Evolutionary conservation across 1,284 basidiomycete genomes (phyloP).

Genomic region (Cutaneotrichosporon cutaneum): DNA sequence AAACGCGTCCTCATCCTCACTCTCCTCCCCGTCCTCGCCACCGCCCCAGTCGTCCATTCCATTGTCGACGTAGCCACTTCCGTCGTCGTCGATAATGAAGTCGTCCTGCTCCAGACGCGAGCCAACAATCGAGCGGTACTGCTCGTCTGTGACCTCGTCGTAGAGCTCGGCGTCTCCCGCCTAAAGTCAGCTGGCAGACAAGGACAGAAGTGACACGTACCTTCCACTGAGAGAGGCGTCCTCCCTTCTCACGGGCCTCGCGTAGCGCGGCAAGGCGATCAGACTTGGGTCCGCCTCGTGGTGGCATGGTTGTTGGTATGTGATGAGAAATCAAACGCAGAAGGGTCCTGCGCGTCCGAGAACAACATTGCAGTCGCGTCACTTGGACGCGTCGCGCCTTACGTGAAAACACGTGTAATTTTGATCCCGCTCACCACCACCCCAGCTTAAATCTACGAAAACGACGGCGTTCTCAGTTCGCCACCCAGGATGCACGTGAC

Average conservation of each 20-base stretch:
- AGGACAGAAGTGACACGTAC: slow-evolving; percentile 36
- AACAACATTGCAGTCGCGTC: slow-evolving; percentile 2
- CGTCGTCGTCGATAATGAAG: slow-evolving; percentile 90
- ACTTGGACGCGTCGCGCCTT: background rate
- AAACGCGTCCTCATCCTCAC: slow-evolving; percentile 52
- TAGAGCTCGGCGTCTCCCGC: slow-evolving; percentile 72
- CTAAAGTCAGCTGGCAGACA: slow-evolving; percentile 25
- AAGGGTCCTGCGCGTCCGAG: background rate
- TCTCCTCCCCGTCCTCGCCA: slow-evolving; percentile 51
- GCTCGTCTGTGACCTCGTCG: slow-evolving; percentile 88
- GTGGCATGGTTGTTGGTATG: slow-evolving; percentile 7
- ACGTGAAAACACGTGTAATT: background rate
- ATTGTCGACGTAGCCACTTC: slow-evolving; percentile 89
- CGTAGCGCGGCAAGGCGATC: slow-evolving; percentile 53
- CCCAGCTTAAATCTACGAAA: background rate
- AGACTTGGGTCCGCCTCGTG: slow-evolving; percentile 13
- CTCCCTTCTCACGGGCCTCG: slow-evolving; percentile 54
- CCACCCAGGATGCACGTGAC: background rate
- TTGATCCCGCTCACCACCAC: background rate
- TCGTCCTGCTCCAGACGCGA: slow-evolving; percentile 85
- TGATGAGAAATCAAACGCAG: background rate
- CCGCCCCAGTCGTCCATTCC: slow-evolving; percentile 90
- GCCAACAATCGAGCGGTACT: slow-evolving; percentile 82
- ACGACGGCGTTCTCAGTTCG: background rate
- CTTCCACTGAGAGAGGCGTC: slow-evolving; percentile 55